A percentile compares a stretch with the other conserved stretches of the same genome.
Evolutionary conservation across 805 yeast genomes (phyloP).

Genomic region (Debaryomyces prosopidis): DNA sequence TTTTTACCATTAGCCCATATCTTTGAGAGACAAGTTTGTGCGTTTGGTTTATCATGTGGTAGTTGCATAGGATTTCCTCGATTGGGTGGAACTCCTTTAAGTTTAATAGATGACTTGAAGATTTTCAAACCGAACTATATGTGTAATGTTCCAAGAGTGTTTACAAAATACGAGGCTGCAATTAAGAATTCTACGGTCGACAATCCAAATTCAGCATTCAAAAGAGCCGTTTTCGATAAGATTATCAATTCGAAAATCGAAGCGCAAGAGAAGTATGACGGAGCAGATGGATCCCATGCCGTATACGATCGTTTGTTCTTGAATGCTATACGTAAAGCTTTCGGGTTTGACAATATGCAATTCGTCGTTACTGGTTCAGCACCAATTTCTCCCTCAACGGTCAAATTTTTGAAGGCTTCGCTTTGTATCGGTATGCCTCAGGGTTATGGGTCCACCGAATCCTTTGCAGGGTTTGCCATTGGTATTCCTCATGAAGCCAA

Average conservation of each 20-base stretch:
- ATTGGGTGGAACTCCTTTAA: slow-evolving; percentile 15
- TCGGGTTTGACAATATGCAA: slow-evolving; percentile 30
- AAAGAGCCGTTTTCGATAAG: slow-evolving; percentile 16
- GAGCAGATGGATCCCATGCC: slow-evolving; percentile 32
- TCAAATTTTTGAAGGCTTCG: slow-evolving; percentile 60
- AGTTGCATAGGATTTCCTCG: slow-evolving; percentile 33
- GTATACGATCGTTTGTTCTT: slow-evolving; percentile 32
- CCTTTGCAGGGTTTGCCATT: slow-evolving; percentile 55
- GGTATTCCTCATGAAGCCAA: slow-evolving; percentile 42
- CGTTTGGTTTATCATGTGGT: slow-evolving; percentile 23
- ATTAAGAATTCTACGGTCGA: slow-evolving; percentile 10
- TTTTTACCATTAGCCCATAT: slow-evolving; percentile 42
- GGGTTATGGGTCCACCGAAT: slow-evolving; percentile 77
- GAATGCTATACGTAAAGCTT: slow-evolving; percentile 15
- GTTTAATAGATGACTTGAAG: slow-evolving; percentile 30
- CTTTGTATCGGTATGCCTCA: slow-evolving; percentile 58
- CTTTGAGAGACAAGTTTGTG: slow-evolving; percentile 29
- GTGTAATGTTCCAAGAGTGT: slow-evolving; percentile 34
- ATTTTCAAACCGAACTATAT: slow-evolving; percentile 26
- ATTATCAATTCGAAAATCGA: slow-evolving; percentile 21
- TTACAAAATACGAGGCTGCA: slow-evolving; percentile 37
- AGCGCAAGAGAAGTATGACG: slow-evolving; percentile 39
- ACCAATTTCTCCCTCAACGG: slow-evolving; percentile 64
- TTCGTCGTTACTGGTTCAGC: slow-evolving; percentile 54
- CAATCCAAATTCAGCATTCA: slow-evolving; percentile 6